These are phyloP conservation scores for Pueraria montana DNA, from an alignment of 306 rosid genomes.

Conservation along the genomic window DNA sequence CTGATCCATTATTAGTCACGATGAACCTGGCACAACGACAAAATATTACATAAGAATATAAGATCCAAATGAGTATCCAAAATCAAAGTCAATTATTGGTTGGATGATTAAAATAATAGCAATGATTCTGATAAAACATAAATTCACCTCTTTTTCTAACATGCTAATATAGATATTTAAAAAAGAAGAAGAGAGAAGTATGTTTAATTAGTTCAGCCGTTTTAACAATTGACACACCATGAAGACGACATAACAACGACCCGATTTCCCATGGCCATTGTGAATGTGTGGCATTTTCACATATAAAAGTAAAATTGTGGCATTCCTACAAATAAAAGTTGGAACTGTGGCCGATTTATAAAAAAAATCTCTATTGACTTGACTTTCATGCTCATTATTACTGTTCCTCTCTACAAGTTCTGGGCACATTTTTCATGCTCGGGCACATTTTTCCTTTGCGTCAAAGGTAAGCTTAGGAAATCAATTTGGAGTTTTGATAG, in stretches of 20 bases:
- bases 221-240: neutral
- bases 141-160: neutral
- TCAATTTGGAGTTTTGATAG: neutral
- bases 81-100: neutral
- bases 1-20: slow-evolving; percentile 90
- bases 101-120: neutral
- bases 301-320: no score
- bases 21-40: slow-evolving; percentile 74
- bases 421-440: no score
- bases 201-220: neutral
- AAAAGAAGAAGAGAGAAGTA: neutral
- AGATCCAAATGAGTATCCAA: slow-evolving; percentile 31
- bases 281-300: no score
- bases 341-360: no score
- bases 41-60: slow-evolving; percentile 20
- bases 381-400: slow-evolving; percentile 15
- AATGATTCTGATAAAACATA: slow-evolving; percentile 9
- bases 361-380: no score
- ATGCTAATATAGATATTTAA: neutral
- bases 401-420: slow-evolving; percentile 17
- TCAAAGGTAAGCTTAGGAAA: neutral
- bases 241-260: neutral
- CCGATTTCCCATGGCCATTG: no score
- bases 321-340: no score
- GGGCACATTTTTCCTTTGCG: neutral